Base-by-base conservation (phyloP, 805 yeast species). In the Schwanniomyces vanrijiae region DNA sequence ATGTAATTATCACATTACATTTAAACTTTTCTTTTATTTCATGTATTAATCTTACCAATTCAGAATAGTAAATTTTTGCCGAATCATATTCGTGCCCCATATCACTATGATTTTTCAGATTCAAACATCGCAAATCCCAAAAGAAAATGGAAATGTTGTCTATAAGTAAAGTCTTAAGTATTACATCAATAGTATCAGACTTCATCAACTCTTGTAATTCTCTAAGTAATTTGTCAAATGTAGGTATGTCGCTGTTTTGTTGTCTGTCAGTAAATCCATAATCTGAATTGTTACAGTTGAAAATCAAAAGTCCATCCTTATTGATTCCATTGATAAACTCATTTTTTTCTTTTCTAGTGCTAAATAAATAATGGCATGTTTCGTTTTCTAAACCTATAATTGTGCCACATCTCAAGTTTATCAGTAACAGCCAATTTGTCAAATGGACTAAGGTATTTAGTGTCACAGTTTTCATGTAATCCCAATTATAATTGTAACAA, bases 81-180 rank as follows among this genome's bases (percentile, higher is more conserved):
- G 50, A 25, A 7, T 24, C 25, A 29, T 43, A 43, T 22, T 39
- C 13, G 21, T 47, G 22, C 41, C 59, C 47, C 31, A 50, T 29
- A 7, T 40, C 25, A 2, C 31, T 22, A 31, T 40, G 49, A 38
- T 53, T 47, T 5, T 33, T 31, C 21, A 37, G 34, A 25, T 47
- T 43, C 10, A 53, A 42, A 33, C 49, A 24, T 41, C 55, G 59
- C 29, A 63, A 48, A 6, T 62, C 62, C 73, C 73, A 70, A 48
- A 58, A 64, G 45, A 59, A 68, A n/a, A 61, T 54, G 2, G 75
- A 69, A n/a, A 70, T 33, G 50, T 65, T 65, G 26, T 68, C 68
- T 4, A 68, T 50, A 6, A 68, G 46, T 9, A 66, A 28, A 19
- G 62, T 62, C 26, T 54, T 53, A 26, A 62, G 53, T 14, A 20